Evolutionary conservation across 305 asterid species (phyloP), one percentile per base, ranked within the genome.

Genomic region (Fraxinus sp.): DNA sequence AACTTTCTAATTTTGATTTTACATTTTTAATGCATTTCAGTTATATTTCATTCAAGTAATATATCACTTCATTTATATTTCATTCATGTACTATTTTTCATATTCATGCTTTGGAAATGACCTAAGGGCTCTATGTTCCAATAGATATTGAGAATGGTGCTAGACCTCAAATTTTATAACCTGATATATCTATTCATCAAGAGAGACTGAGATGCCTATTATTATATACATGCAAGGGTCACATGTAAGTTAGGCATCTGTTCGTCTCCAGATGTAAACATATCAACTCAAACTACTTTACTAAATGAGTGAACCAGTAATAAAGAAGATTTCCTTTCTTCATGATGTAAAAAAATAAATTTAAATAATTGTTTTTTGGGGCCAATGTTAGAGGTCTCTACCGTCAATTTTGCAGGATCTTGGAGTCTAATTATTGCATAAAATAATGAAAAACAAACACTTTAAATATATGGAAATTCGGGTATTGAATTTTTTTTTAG

Each of bases 1-100:
- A 87, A 83, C 30, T 30, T 73, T 83, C 68, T 68, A 33, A 11
- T 35, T 7, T 78, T 24, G 3, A 14, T 37, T 83, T 70, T 41
- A 75, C 8, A 20, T 79, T 79, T 68, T 77, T 39, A 44, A 24
- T 55, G 73, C 55, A 57, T 8, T 64, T 75, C 70, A 74, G 78
- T 52, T 76, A 20, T 24, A 37, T 59, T 75, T 20, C 39, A 3
- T 66, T 8, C 2, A 35, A 35, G 39, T 35, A 35, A 35, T 35
- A 35, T 35, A 5, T 37, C 10, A 37, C 41, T 37, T 37, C 10
- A 37, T 8, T 37, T 7, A 37, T 37, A 37, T 37, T 37, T 37
- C 44, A 37, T 37, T 37, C 44, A 1, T 37, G 77, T 30, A 24
- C 7, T 79, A 39, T n/a, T 78, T 18, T 4, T 73, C 1, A 10